Percentiles rank a stretch among this genome's conserved stretches.
phyloP scores from a whole-genome alignment of 768 basidiomycete species.

The Phylloporus sp. region DNA sequence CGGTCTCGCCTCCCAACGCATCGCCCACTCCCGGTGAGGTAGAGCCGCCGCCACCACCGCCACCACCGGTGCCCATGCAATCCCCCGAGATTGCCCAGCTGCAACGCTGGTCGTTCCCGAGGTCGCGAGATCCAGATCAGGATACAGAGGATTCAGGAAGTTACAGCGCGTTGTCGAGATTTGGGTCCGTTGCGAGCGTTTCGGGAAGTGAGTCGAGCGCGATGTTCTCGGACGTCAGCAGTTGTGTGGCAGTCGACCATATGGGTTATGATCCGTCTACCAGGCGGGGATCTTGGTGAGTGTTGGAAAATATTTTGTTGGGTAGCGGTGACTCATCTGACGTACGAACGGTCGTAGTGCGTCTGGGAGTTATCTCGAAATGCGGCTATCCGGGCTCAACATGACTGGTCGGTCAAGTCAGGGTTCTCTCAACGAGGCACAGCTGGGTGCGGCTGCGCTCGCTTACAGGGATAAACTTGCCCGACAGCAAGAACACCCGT shows the following conservation, averaged over 20 bases:
- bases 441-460: slow-evolving; percentile 16
- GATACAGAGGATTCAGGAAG: slow-evolving; percentile 51
- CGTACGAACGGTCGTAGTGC: slow-evolving; percentile 23
- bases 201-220: slow-evolving; percentile 57
- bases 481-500: slow-evolving; percentile 18
- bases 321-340: slow-evolving; percentile 24
- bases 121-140: slow-evolving; percentile 37
- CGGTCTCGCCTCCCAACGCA: slow-evolving; percentile 39
- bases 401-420: slow-evolving; percentile 31
- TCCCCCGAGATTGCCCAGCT: slow-evolving; percentile 44
- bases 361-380: slow-evolving; percentile 28
- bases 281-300: slow-evolving; percentile 31
- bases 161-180: slow-evolving; percentile 46
- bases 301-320: slow-evolving; percentile 2
- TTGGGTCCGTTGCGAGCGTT: slow-evolving; percentile 57
- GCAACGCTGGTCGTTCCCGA: slow-evolving; percentile 41
- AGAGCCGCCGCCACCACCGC: too few species aligned
- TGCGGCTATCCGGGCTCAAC: slow-evolving; percentile 28
- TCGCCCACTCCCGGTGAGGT: slow-evolving; percentile 48
- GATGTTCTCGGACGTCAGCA: slow-evolving; percentile 43
- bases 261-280: slow-evolving; percentile 30
- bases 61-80: slow-evolving; percentile 17
- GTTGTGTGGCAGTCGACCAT: slow-evolving; percentile 31
- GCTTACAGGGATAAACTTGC: slow-evolving; percentile 25
- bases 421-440: slow-evolving; percentile 30